Evolutionary conservation across 495 filamentous ascomycete genomes (phyloP).

Genomic region (Haplographium delicatum): DNA sequence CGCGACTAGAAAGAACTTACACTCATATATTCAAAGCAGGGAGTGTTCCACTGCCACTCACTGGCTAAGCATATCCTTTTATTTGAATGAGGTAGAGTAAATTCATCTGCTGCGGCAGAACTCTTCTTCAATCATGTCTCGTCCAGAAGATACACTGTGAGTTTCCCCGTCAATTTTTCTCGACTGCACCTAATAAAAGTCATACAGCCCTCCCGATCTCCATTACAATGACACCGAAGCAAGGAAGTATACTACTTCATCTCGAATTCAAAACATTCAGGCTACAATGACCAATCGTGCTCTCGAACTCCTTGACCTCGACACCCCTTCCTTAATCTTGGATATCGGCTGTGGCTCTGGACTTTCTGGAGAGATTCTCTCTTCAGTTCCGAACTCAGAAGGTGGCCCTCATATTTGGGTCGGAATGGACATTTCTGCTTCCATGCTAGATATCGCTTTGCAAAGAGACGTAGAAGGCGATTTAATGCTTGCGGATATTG

Average conservation of each 20-base stretch:
- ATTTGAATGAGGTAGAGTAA: conserved; percentile 13
- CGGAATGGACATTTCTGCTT: conserved; percentile 89
- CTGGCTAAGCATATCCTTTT: not conserved
- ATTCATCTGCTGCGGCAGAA: conserved; percentile 21
- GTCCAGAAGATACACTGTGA: conserved; percentile 89
- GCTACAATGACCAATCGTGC: conserved; percentile 90
- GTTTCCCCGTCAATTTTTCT: conserved; percentile 23
- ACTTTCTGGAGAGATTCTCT: conserved; percentile 89
- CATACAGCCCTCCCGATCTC: conserved; percentile 76
- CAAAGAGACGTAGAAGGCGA: conserved; percentile 91
- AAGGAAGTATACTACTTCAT: conserved; percentile 94
- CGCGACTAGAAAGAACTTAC: conserved; percentile 10
- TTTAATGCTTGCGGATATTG: conserved; percentile 85
- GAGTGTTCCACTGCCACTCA: too few species aligned
- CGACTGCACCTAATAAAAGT: conserved; percentile 7
- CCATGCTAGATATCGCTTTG: conserved; percentile 88
- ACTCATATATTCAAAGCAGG: too few species aligned
- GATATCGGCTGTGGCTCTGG: conserved; percentile 95
- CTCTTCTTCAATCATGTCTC: conserved; percentile 65
- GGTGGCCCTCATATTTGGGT: conserved; percentile 90
- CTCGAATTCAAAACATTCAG: conserved; percentile 92
- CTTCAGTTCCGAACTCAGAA: conserved; percentile 53
- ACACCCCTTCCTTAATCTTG: conserved; percentile 79
- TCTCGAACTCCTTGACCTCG: conserved; percentile 79
- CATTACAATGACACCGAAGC: conserved; percentile 96